Percentiles rank a stretch among this genome's conserved stretches.
Conservation (phyloP, 129 eudicot genomes). For the Helianthus tuberosus region DNA sequence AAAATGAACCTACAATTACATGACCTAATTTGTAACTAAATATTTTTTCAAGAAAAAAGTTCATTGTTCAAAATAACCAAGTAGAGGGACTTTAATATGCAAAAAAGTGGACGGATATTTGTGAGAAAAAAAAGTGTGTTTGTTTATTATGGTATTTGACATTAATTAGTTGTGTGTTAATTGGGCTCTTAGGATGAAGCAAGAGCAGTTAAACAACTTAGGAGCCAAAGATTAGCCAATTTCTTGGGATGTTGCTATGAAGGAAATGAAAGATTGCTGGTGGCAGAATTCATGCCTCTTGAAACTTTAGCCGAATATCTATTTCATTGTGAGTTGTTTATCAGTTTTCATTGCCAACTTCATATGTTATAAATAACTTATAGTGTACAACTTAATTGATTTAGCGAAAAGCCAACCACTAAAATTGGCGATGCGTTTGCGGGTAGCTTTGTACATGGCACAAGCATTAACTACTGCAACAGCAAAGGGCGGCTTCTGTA, state of each 20-base stretch:
- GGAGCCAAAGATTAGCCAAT: neutral
- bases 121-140: too few relatives aligned
- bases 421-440: conserved; percentile 18
- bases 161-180: neutral
- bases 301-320: conserved; percentile 16
- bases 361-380: neutral
- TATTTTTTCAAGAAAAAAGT: too few relatives aligned
- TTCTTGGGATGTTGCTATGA: conserved; percentile 20
- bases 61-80: too few relatives aligned
- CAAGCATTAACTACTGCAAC: conserved; percentile 24
- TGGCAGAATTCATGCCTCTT: conserved; percentile 24
- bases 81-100: too few relatives aligned
- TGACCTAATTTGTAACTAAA: too few relatives aligned
- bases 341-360: neutral
- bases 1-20: too few relatives aligned
- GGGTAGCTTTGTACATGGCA: conserved; percentile 21
- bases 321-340: conserved; percentile 3
- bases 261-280: conserved; percentile 23
- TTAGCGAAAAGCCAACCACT: conserved; percentile 21
- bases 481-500: conserved; percentile 22
- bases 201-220: conserved; percentile 2
- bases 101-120: too few relatives aligned
- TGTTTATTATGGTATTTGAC: neutral
- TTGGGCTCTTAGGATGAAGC: conserved; percentile 20
- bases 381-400: neutral